These are phyloP conservation scores for Lepidium africanum DNA, from an alignment of 345 rosid species.

Conservation along the genomic window DNA sequence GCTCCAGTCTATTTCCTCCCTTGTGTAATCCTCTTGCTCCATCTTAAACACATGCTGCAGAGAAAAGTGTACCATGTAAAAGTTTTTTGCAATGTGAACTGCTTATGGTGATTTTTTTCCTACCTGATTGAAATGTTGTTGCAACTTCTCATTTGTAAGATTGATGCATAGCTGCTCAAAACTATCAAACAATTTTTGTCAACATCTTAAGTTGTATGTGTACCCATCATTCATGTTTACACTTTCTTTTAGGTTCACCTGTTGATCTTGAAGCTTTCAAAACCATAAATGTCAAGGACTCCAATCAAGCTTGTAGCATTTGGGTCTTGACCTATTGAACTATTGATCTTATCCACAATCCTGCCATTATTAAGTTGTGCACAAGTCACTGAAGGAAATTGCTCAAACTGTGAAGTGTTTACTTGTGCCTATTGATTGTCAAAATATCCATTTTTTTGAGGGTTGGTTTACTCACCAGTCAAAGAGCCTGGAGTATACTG, in stretches of 20 bases:
- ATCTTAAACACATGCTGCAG: slow-evolving; percentile 72
- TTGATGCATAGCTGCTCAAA: slow-evolving; percentile 82
- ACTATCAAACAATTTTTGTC: slow-evolving; percentile 22
- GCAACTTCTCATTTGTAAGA: slow-evolving; percentile 73
- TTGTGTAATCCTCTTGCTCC: slow-evolving; percentile 72
- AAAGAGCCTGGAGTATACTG: slow-evolving; percentile 60
- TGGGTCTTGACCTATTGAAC: slow-evolving; percentile 70
- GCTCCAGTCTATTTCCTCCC: slow-evolving; percentile 74
- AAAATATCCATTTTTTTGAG: not conserved
- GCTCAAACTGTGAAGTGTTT: not conserved
- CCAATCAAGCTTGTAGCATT: slow-evolving; percentile 56
- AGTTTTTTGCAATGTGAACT: not conserved
- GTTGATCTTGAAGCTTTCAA: slow-evolving; percentile 68
- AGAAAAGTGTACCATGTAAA: slow-evolving; percentile 8
- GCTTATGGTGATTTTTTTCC: not conserved
- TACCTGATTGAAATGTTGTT: slow-evolving; percentile 80
- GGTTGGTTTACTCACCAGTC: slow-evolving; percentile 48
- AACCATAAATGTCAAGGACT: slow-evolving; percentile 77
- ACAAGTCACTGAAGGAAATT: slow-evolving; percentile 5
- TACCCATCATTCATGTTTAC: slow-evolving; percentile 1
- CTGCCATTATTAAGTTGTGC: slow-evolving; percentile 29
- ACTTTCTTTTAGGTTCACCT: slow-evolving; percentile 31
- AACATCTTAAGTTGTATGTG: not conserved
- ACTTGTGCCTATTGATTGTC: not conserved
- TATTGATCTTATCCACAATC: slow-evolving; percentile 71